Base-by-base conservation (phyloP, 1,284 basidiomycete species). In the Filobasidium uniguttulatum region DNA sequence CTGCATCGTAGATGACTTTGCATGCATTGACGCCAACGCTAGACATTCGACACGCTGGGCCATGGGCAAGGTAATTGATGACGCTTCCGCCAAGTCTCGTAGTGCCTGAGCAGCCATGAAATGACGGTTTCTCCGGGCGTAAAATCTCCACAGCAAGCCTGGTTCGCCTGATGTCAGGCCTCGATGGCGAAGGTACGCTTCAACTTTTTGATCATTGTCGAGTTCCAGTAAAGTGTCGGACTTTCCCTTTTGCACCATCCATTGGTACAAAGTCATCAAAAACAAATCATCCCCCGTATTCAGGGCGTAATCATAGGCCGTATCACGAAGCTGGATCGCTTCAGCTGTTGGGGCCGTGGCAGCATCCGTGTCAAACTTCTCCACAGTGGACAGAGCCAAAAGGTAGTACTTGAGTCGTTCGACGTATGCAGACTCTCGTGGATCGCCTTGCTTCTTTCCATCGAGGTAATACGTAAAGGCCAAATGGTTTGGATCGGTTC, bases 191-290 rank as follows among this genome's bases (percentile, higher is more conserved):
- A 98, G 78, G 69, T 93, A 90, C 12, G 79, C 77, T 69, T 96
- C 93, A 44, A 99, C 51, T 74, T 66, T 81, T 90, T 10, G 78
- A 74, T 49, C 44, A 33, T 47, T 46, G 14, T 53, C 48, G 23
- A 53, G 26, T 48, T 90, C 86, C 25, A 98, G 74, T 20, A 99
- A 72, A 64, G 91, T 83, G 62, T 96, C 88, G 15, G 86, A 83
- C 57, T 87, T 74, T 8, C 81, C 78, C 34, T 80, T 77, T 25
- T 72, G 71, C 41, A 96, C 83, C 47, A 93, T 72, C 91, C 91
- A 97, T 60, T 93, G 88, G 65, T 98, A 98, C 55, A 98, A 68
- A 41, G 82, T 82, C 34, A 83, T 89, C 69, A 98, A 91, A 73
- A 97, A 96, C 67, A 94, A 80, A 59, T 88, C 82, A 65, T 98